Percentiles rank a stretch among this genome's conserved stretches.
phyloP scores from a whole-genome alignment of 129 eudicot species.

The Tanacetum coccineum region DNA sequence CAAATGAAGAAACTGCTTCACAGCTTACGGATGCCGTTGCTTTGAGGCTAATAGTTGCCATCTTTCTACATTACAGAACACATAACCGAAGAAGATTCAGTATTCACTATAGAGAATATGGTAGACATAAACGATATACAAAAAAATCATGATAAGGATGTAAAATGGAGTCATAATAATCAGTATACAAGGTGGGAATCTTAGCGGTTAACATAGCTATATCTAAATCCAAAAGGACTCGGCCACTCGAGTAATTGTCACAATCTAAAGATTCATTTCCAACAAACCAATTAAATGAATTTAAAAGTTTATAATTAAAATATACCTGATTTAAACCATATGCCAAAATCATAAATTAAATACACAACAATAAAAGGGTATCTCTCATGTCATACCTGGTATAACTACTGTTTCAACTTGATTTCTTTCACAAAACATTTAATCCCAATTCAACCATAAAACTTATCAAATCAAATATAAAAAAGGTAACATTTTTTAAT shows the following conservation, averaged over 20 bases:
- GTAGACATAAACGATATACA: too few species aligned
- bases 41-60: constrained; percentile 77
- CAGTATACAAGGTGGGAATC: too few species aligned
- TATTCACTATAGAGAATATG: not conserved
- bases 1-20: constrained; percentile 26
- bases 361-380: not conserved
- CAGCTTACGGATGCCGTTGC: not conserved
- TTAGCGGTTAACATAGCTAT: too few species aligned
- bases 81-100: constrained; percentile 5
- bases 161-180: too few species aligned
- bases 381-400: not conserved
- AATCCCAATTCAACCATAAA: not conserved
- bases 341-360: not conserved
- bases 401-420: too few species aligned
- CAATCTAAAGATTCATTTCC: constrained; percentile 19
- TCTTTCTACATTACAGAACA: constrained; percentile 35
- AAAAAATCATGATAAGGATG: too few species aligned
- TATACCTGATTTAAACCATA: not conserved
- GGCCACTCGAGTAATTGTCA: too few species aligned
- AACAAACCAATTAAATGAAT: constrained; percentile 6
- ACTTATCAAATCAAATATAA: not conserved
- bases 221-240: too few species aligned
- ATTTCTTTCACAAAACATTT: too few species aligned
- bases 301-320: not conserved
- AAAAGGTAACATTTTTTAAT: not conserved